Conservation (phyloP, 192 early-diverging fungal genomes). For the Linnemannia elongata region DNA sequence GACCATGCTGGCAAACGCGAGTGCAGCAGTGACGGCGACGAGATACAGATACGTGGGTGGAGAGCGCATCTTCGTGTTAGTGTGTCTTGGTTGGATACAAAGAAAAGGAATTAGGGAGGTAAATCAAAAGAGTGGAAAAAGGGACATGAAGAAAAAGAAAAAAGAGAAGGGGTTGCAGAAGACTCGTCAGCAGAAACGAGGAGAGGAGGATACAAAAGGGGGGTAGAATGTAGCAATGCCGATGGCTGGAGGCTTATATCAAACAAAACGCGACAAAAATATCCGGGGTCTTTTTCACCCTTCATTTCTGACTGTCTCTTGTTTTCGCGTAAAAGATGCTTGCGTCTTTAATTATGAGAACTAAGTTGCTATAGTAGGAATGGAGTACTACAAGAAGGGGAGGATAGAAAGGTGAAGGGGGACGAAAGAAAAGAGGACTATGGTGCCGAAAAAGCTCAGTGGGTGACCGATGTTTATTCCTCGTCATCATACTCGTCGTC, state of each 20-base stretch:
- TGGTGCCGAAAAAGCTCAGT: neutral
- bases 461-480: neutral
- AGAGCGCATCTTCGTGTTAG: neutral
- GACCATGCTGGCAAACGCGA: neutral
- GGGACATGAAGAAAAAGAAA: neutral
- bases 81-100: neutral
- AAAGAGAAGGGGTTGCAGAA: neutral
- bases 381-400: neutral
- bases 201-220: neutral
- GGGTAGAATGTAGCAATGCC: neutral
- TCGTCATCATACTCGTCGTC: slow-evolving; percentile 3
- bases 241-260: neutral
- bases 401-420: no score
- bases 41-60: neutral
- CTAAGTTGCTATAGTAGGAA: neutral
- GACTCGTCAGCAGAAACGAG: neutral
- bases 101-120: neutral
- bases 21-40: neutral
- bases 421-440: neutral
- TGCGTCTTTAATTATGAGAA: neutral
- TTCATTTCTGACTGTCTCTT: neutral
- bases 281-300: neutral
- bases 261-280: neutral
- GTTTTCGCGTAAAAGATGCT: neutral
- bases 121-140: neutral